Evolutionary conservation across 805 yeast species (phyloP).

Genomic region (Helenozyma baotianmanensis): DNA sequence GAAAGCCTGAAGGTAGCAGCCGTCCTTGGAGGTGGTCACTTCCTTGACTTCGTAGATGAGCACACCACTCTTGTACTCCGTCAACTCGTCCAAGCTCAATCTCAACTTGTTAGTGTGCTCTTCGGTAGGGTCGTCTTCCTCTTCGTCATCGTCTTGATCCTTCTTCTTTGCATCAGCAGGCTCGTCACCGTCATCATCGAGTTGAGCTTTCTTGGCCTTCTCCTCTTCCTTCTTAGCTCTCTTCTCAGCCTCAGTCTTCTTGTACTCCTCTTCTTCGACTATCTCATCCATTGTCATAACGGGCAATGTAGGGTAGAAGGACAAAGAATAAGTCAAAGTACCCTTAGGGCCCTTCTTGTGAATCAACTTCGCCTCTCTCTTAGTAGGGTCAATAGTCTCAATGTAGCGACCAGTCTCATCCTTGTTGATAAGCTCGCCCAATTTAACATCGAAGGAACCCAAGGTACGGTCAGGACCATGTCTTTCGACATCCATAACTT

Average conservation of each 20-base stretch:
- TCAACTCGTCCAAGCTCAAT: slow-evolving; percentile 54
- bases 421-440: slow-evolving; percentile 62
- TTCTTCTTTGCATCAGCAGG: too few relatives aligned
- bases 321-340: slow-evolving; percentile 60
- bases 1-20: slow-evolving; percentile 65
- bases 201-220: slow-evolving; percentile 10
- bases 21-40: slow-evolving; percentile 51
- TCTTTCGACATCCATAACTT: slow-evolving; percentile 87
- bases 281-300: slow-evolving; percentile 75
- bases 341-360: slow-evolving; percentile 85
- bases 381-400: slow-evolving; percentile 52
- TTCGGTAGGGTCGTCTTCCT: slow-evolving; percentile 28
- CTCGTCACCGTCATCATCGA: slow-evolving; percentile 27
- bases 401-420: slow-evolving; percentile 60
- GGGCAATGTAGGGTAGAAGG: slow-evolving; percentile 81
- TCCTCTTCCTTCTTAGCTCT: slow-evolving; percentile 34
- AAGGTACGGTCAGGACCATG: slow-evolving; percentile 78
- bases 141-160: slow-evolving; percentile 29
- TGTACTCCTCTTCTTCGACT: slow-evolving; percentile 43
- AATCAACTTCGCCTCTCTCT: slow-evolving; percentile 59
- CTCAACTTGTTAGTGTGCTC: slow-evolving; percentile 32
- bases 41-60: slow-evolving; percentile 62
- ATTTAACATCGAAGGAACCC: slow-evolving; percentile 72
- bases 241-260: slow-evolving; percentile 14
- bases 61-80: slow-evolving; percentile 67